Evolutionary conservation across 2,329 filamentous ascomycete species (phyloP).

Genomic region (Aspergillus clavatus): DNA sequence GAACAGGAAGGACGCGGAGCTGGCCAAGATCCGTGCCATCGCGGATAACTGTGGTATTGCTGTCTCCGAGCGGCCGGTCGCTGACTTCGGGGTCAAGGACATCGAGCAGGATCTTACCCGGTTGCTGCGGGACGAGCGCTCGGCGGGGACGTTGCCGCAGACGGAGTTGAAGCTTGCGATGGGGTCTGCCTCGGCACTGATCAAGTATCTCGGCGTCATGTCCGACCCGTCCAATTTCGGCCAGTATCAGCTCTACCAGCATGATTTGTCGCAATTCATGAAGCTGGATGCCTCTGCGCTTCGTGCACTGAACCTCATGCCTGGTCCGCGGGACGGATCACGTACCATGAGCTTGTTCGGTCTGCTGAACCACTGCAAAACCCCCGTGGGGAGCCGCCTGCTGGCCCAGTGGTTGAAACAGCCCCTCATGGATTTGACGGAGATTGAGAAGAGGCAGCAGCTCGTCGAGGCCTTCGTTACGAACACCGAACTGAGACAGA

Average conservation of each 20-base stretch:
- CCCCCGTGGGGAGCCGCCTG: constrained; percentile 81
- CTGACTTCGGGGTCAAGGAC: constrained; percentile 81
- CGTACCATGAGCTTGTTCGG: constrained; percentile 97
- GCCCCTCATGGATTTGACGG: constrained; percentile 82
- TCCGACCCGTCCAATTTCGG: constrained; percentile 93
- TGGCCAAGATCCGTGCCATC: constrained; percentile 81
- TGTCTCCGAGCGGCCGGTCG: constrained; percentile 69
- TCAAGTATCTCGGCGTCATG: constrained; percentile 88
- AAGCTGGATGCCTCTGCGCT: constrained; percentile 93
- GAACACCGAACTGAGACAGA: constrained; percentile 89
- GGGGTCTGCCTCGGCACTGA: constrained; percentile 86
- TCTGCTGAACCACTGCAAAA: constrained; percentile 95
- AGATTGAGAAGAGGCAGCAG: constrained; percentile 88
- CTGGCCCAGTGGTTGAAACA: constrained; percentile 97
- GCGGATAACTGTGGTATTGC: constrained; percentile 90
- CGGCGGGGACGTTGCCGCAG: constrained; percentile 72
- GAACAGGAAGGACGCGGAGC: constrained; percentile 77
- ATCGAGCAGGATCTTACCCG: constrained; percentile 92
- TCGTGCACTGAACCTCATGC: constrained; percentile 95
- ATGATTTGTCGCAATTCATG: constrained; percentile 96
- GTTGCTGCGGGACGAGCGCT: constrained; percentile 78
- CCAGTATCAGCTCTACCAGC: constrained; percentile 94
- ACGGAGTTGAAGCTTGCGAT: constrained; percentile 93
- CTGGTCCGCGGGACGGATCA: constrained; percentile 85
- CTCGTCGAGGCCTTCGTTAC: constrained; percentile 91